Evolutionary conservation across 2,329 filamentous ascomycete species (phyloP).

Genomic region (Leptosphaerulina australis): DNA sequence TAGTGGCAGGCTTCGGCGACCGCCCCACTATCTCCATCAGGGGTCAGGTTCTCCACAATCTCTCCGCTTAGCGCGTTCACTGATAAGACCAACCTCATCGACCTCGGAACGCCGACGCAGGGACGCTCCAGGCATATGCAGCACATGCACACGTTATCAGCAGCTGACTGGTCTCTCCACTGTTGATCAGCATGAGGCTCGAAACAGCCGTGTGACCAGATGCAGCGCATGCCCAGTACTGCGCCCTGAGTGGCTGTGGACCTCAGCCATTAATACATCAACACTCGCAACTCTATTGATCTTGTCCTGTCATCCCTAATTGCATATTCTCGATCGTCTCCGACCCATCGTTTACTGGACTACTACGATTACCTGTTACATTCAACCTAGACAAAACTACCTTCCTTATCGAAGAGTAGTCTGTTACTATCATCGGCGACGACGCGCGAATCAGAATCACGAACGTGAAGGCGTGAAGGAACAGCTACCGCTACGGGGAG

Average conservation of each 20-base stretch:
- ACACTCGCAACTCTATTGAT: constrained; percentile 10
- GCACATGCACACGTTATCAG: constrained; percentile 15
- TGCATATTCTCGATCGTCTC: constrained; percentile 1
- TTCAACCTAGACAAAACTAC: constrained; percentile 19
- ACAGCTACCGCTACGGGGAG: constrained; percentile 32
- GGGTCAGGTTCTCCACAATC: constrained; percentile 12
- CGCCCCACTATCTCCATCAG: constrained; percentile 4
- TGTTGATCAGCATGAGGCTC: constrained; percentile 43
- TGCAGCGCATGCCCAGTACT: constrained; percentile 31
- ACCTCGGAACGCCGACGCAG: constrained; percentile 18
- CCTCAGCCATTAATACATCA: constrained; percentile 28
- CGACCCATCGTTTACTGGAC: constrained; percentile 4
- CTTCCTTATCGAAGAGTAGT: constrained; percentile 29
- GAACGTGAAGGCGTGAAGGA: constrained; percentile 29
- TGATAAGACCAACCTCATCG: constrained; percentile 15
- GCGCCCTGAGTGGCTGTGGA: constrained; percentile 44
- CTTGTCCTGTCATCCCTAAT: constrained; percentile 7
- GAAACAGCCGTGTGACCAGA: constrained; percentile 40
- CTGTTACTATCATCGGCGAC: constrained; percentile 1
- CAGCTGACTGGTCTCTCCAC: constrained; percentile 33
- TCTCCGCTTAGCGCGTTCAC: constrained; percentile 10
- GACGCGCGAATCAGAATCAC: constrained; percentile 29
- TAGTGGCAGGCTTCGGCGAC: constrained; percentile 3
- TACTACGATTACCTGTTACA: constrained; percentile 3
- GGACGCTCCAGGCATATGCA: constrained; percentile 18